Base-by-base conservation (phyloP, 495 filamentous ascomycete genomes). In the Talaromyces proteolyticus region DNA sequence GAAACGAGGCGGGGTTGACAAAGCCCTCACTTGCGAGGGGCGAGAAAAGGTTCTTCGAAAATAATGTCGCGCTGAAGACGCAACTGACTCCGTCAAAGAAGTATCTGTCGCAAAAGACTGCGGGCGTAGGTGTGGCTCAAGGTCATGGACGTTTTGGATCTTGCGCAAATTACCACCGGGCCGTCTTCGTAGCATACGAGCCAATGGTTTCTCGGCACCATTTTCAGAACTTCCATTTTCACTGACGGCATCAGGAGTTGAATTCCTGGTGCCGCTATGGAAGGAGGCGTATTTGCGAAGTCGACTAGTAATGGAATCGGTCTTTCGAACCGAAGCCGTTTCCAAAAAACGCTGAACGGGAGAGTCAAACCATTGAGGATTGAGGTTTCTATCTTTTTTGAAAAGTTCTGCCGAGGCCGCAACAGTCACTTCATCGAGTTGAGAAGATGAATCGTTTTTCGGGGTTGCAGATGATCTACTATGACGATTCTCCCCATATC, bases 151-250 rank as follows among this genome's bases (percentile, higher is more conserved):
- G 60, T 86, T 88, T 22, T 80, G 75, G 44, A 82, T 89, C 20
- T 85, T 88, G 53, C 89, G 83, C 44, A 98, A 72, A 69, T 97
- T 85, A 29, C 93, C 91, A 43, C 93, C 93, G 16, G 92, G 94
- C 22, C 88, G 80, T 59, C 93, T 79, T 50, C 93, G 81, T 37
- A 98, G 81, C 52, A 87, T 77, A 42, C 72, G 75, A 12, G 64
- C 69, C 6, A 63, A 57, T 26, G 62, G 60, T 47, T 64, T 70
- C 29, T 72, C 68, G 11, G 52, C 63, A 23, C 70, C 64, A 34
- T 68, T 64, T 37, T 57, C 76, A 6, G 82, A 83, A 29, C 73
- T 71, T 0, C 73, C 80, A 20, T 73, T 70, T 53, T 85, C 83
- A 54, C 85, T 82, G 56, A 76, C 80, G 44, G 69, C 69, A 39